Evolutionary conservation across 2,329 filamentous ascomycete species (phyloP), one percentile per base, ranked within the genome.

Genomic region (Knoxdaviesia capensis): DNA sequence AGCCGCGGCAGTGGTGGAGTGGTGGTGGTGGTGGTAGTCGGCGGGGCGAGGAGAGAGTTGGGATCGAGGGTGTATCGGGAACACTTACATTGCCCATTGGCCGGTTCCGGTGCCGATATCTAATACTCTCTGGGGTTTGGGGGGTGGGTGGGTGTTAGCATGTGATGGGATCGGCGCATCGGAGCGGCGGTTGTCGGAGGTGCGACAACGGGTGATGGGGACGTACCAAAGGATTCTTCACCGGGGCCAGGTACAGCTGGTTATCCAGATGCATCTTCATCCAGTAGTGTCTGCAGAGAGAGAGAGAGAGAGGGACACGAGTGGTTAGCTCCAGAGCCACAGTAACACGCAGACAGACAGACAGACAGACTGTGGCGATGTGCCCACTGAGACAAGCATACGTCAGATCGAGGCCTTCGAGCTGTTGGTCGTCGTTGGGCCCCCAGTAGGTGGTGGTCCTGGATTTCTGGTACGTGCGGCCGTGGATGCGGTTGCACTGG

Each of bases 71-170:
- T 36, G 8, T 28, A 36, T 28, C 40, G 41, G 47, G 42, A 45
- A 65, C 65, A 47, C 73, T 68, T 37, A 53, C 52, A 50, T 55
- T 3, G 69, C 64, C 70, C 68, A 73, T 43, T 70, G 64, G 31
- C 70, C 70, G 1, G 69, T 69, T 29, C 71, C 72, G 3, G 69
- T 74, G 37, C 69, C 66, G 6, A 73, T 55, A 44, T 71, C 67
- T 20, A 73, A 52, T 2, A 49, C 45, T 33, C 41, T 50, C 48
- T 49, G 3, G 0, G 10, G 4, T 0, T 2, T 3, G 1, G 7
- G 10, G 20, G 9, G 31, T 9, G 49, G 38, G 29, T 42, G 47
- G 4, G 44, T 6, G 5, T 34, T 11, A 30, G 8, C 6, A 7
- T 8, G 30, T n/a, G 8, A 11, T 20, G n/a, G 8, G 7, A n/a